phyloP scores from a whole-genome alignment of 805 yeast genomes.

The Ogataea degrootiae region DNA sequence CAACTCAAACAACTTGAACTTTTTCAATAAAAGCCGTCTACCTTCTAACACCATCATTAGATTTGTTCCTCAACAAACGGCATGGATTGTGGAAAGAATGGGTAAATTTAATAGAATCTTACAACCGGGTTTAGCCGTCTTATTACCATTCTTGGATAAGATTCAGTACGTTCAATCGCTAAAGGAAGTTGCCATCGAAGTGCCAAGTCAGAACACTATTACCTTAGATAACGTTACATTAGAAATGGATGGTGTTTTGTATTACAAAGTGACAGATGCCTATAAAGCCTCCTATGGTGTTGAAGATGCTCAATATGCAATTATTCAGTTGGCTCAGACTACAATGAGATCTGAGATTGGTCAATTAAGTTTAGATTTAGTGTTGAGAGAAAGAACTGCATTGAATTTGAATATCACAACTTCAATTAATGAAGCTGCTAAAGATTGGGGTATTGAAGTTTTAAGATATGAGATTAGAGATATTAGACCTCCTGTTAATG shows the following conservation, averaged over 20 bases:
- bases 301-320: slow-evolving; percentile 82
- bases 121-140: slow-evolving; percentile 71
- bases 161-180: slow-evolving; percentile 78
- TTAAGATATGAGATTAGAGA: slow-evolving; percentile 83
- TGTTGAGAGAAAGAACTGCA: slow-evolving; percentile 68
- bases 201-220: slow-evolving; percentile 79
- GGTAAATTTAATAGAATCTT: slow-evolving; percentile 70
- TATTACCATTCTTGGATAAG: slow-evolving; percentile 68
- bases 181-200: slow-evolving; percentile 81
- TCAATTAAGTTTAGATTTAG: slow-evolving; percentile 72
- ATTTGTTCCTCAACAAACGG: slow-evolving; percentile 87
- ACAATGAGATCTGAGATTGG: slow-evolving; percentile 91
- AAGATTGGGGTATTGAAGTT: slow-evolving; percentile 82
- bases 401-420: slow-evolving; percentile 68
- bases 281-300: slow-evolving; percentile 86
- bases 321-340: slow-evolving; percentile 82
- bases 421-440: slow-evolving; percentile 81
- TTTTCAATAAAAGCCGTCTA: slow-evolving; percentile 33
- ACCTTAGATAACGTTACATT: slow-evolving; percentile 82
- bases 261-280: slow-evolving; percentile 72
- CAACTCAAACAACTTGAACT: slow-evolving; percentile 17
- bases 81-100: slow-evolving; percentile 90
- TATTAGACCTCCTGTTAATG: slow-evolving; percentile 82
- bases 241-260: slow-evolving; percentile 80
- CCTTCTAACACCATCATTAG: slow-evolving; percentile 74